A percentile compares a stretch with the other conserved stretches of the same genome.
These are phyloP conservation scores for Daphne laureola DNA, from an alignment of 441 rosid species.

Conservation along the genomic window DNA sequence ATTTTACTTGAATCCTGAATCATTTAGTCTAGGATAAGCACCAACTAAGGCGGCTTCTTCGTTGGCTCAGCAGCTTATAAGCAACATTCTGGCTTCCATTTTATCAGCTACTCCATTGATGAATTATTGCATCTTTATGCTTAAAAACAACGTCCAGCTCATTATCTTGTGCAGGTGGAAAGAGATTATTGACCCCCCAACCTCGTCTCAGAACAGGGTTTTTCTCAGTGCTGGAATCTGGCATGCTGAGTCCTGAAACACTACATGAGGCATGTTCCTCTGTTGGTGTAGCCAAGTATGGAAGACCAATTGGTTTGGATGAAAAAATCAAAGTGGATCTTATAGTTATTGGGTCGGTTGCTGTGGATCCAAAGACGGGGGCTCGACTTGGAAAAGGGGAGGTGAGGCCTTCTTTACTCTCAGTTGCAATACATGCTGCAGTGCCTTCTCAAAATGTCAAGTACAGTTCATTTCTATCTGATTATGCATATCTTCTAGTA, in stretches of 20 bases:
- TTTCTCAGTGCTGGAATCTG: conserved; percentile 63
- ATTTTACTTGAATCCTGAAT: no score
- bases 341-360: conserved; percentile 85
- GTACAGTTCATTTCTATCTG: no score
- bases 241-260: conserved; percentile 33
- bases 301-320: conserved; percentile 74
- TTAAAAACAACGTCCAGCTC: no score
- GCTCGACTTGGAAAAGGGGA: conserved; percentile 96
- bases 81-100: background rate
- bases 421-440: background rate
- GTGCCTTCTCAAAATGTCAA: no score
- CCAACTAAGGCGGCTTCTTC: no score
- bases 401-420: conserved; percentile 28
- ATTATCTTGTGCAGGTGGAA: conserved; percentile 36
- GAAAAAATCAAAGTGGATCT: conserved; percentile 72
- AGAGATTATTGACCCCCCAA: conserved; percentile 80
- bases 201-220: conserved; percentile 88
- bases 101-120: background rate
- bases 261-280: conserved; percentile 70
- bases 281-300: conserved; percentile 83
- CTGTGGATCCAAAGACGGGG: conserved; percentile 73
- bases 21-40: no score
- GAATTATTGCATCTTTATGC: background rate
- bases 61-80: no score
- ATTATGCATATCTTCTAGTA: no score